Percentiles rank a stretch among this genome's conserved stretches.
Conservation (phyloP, 2,329 filamentous ascomycete genomes). For the Cercospora citrullina region DNA sequence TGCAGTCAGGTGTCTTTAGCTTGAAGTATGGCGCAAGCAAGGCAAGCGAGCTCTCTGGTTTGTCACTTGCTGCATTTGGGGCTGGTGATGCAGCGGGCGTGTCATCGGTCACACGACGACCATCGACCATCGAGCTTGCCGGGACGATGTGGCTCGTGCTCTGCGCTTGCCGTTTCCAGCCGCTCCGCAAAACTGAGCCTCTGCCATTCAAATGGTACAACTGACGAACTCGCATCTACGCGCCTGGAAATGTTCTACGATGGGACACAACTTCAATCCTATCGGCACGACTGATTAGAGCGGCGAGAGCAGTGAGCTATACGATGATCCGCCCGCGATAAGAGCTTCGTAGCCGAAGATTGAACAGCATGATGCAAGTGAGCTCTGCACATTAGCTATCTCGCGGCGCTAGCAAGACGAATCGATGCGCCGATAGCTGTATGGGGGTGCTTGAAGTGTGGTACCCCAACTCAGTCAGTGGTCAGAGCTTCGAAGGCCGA, state of each 20-base stretch:
- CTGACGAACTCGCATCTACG: background rate
- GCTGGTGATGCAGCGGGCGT: background rate
- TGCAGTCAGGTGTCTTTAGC: background rate
- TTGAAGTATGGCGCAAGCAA: background rate
- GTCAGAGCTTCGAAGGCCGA: background rate
- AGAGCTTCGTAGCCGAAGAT: background rate
- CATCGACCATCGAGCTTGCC: background rate
- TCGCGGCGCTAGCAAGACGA: background rate
- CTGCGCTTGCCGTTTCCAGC: background rate
- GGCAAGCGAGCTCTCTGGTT: background rate
- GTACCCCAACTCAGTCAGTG: background rate
- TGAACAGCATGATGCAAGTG: background rate
- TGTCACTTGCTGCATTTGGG: background rate
- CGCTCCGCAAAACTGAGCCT: background rate
- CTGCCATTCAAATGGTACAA: background rate
- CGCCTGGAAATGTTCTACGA: background rate
- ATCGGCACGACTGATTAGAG: background rate
- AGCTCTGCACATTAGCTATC: background rate
- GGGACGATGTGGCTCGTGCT: background rate
- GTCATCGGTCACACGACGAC: conserved; percentile 2
- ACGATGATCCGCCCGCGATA: background rate
- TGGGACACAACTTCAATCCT: background rate
- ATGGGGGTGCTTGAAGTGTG: background rate
- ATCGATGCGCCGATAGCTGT: background rate
- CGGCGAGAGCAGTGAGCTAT: background rate